phyloP scores from a whole-genome alignment of 108 stramenopile genomes.

The Seminavis robusta region DNA sequence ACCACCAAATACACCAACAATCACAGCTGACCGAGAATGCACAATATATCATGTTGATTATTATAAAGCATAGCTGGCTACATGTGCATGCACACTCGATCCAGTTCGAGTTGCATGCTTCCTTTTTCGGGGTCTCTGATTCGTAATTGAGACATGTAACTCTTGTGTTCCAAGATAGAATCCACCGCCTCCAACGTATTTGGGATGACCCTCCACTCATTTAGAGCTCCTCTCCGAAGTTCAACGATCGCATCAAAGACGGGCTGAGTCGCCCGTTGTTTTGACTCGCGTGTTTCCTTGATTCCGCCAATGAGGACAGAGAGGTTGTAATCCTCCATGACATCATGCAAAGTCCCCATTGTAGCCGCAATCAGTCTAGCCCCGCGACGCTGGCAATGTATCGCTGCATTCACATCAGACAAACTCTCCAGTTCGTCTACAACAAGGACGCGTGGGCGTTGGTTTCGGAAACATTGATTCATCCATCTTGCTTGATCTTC shows the following conservation, averaged over 20 bases:
- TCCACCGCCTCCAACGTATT: conserved; percentile 36
- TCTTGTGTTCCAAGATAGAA: conserved; percentile 18
- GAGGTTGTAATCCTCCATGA: conserved; percentile 34
- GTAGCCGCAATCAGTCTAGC: conserved; percentile 51
- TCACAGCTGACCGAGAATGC: no score
- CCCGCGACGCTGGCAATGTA: conserved; percentile 26
- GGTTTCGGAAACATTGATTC: conserved; percentile 58
- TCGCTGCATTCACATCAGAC: conserved; percentile 39
- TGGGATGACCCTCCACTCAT: conserved; percentile 38
- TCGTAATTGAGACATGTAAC: conserved; percentile 26
- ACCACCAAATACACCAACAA: no score
- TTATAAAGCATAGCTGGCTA: no score
- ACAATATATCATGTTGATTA: no score
- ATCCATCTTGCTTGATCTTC: conserved; percentile 32
- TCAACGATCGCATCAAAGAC: conserved; percentile 52
- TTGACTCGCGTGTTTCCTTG: no score
- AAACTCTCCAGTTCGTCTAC: conserved; percentile 50
- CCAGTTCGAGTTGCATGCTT: neutral
- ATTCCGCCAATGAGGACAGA: conserved; percentile 31
- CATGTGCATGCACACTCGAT: no score
- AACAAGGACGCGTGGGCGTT: conserved; percentile 38
- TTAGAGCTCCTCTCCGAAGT: conserved; percentile 11
- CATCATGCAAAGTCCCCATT: conserved; percentile 29
- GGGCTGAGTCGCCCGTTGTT: conserved; percentile 22
- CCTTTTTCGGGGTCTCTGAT: conserved; percentile 23